A percentile compares a stretch with the other conserved stretches of the same genome.
These are phyloP conservation scores for Colletotrichum costaricense DNA, from an alignment of 2,329 filamentous ascomycete species.

Conservation along the genomic window DNA sequence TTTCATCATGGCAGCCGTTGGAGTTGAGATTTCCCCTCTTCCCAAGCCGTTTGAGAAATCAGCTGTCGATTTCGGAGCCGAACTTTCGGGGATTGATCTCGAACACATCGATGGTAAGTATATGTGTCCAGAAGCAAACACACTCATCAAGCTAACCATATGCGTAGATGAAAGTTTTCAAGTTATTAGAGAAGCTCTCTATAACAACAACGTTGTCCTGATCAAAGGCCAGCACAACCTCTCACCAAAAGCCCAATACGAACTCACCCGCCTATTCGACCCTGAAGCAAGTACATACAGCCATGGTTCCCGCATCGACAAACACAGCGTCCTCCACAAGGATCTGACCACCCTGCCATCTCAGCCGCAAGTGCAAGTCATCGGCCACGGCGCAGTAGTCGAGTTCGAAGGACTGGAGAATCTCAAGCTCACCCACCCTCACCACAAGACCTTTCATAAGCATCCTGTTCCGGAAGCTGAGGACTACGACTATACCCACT, in stretches of 20 bases:
- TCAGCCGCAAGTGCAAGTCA: not conserved
- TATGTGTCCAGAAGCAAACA: not conserved
- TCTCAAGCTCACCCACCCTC: not conserved
- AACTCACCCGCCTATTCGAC: slow-evolving; percentile 3
- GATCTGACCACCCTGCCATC: not conserved
- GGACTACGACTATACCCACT: not conserved
- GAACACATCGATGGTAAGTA: not conserved
- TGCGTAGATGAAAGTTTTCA: not conserved
- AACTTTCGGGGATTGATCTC: not conserved
- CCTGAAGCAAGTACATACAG: not conserved
- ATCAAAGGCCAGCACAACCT: slow-evolving; percentile 2
- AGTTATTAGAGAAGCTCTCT: not conserved
- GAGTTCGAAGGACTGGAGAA: not conserved
- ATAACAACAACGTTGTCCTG: not conserved
- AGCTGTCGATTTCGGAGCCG: not conserved
- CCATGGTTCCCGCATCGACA: not conserved
- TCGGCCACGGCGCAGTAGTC: not conserved
- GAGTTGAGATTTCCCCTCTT: not conserved
- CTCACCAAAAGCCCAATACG: slow-evolving; percentile 2
- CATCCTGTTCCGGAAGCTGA: not conserved
- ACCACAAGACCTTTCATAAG: not conserved
- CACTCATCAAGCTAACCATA: not conserved
- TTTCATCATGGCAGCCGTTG: not conserved
- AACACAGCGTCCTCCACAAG: not conserved
- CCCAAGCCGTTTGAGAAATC: not conserved